Conservation (phyloP, 2,329 filamentous ascomycete genomes). For the Clonostachys chloroleuca region DNA sequence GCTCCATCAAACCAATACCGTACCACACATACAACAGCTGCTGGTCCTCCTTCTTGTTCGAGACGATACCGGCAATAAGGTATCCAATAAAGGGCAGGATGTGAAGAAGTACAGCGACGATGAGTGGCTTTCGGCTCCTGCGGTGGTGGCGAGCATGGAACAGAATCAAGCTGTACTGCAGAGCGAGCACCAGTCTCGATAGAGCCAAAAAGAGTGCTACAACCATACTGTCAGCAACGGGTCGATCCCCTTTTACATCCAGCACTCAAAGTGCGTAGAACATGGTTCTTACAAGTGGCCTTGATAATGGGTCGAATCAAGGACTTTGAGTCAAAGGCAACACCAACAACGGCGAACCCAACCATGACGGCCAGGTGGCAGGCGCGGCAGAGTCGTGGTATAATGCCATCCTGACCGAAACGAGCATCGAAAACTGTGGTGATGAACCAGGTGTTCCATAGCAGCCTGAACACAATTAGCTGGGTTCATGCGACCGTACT, state of each 20-base stretch:
- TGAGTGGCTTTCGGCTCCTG: constrained; percentile 25
- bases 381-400: constrained; percentile 53
- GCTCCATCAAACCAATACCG: constrained; percentile 47
- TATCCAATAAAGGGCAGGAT: constrained; percentile 28
- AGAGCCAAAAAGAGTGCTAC: constrained; percentile 40
- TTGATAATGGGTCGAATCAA: constrained; percentile 25
- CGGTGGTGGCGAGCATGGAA: constrained; percentile 35
- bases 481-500: neutral
- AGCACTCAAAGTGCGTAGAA: neutral
- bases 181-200: constrained; percentile 45
- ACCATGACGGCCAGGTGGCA: constrained; percentile 61
- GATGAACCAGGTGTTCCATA: constrained; percentile 68
- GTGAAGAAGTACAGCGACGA: constrained; percentile 27
- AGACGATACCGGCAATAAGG: constrained; percentile 33
- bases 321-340: constrained; percentile 32
- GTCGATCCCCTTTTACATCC: neutral
- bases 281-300: constrained; percentile 28
- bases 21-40: constrained; percentile 43
- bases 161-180: constrained; percentile 47
- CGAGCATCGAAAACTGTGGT: constrained; percentile 62
- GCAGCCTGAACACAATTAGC: constrained; percentile 28
- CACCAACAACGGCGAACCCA: constrained; percentile 58
- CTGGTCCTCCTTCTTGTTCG: constrained; percentile 21
- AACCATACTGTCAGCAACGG: neutral
- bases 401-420: constrained; percentile 59